Evolutionary conservation across 139 green algal species (phyloP).

Genomic region (Asterochloris sp.): DNA sequence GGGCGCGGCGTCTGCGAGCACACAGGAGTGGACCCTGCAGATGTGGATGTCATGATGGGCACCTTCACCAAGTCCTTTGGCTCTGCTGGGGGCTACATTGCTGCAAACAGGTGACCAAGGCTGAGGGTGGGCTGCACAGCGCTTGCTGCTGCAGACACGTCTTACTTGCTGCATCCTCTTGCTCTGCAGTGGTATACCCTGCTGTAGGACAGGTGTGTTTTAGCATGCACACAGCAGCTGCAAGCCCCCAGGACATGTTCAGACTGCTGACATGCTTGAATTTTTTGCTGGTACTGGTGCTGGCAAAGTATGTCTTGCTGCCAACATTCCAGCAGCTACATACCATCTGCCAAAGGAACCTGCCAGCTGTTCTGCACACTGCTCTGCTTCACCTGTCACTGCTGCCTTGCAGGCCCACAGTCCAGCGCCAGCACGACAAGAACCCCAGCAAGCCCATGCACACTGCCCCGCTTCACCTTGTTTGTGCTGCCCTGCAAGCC

Average conservation of each 20-base stretch:
- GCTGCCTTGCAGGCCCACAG: background rate
- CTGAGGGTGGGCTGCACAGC: too few relatives aligned
- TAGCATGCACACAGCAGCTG: too few relatives aligned
- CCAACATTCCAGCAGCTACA: too few relatives aligned
- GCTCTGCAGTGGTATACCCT: too few relatives aligned
- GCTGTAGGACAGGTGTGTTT: too few relatives aligned
- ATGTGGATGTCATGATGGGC: conserved; percentile 98
- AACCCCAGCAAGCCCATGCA: background rate
- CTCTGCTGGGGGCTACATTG: conserved; percentile 93
- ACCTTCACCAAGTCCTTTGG: conserved; percentile 99
- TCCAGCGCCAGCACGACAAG: background rate
- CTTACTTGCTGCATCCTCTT: too few relatives aligned
- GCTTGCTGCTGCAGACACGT: too few relatives aligned
- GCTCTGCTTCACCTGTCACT: background rate
- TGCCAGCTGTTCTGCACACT: background rate
- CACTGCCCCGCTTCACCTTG: background rate
- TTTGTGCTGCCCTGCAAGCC: background rate
- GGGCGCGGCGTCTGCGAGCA: conserved; percentile 87
- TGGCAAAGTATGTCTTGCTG: too few relatives aligned
- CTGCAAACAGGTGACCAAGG: conserved; percentile 31
- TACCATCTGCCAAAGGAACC: too few relatives aligned
- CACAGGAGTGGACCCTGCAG: conserved; percentile 74
- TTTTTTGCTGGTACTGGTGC: too few relatives aligned
- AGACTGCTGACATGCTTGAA: too few relatives aligned
- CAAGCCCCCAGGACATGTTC: too few relatives aligned